Conservation (phyloP, 1,284 basidiomycete genomes). For the Salmacisia buchloeana region DNA sequence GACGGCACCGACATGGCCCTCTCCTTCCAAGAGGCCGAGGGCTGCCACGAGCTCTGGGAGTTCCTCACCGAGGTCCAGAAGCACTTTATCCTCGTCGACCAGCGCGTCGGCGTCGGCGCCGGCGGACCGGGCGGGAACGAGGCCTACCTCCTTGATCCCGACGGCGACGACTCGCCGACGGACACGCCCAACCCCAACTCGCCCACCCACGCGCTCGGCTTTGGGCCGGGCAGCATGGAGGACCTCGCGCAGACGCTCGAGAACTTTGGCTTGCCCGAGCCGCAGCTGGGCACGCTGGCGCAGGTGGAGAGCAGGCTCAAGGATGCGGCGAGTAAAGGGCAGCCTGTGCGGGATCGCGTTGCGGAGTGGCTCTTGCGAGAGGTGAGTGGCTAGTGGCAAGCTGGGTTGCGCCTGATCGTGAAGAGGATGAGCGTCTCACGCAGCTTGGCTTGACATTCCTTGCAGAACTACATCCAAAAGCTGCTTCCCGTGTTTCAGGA, state of each 20-base stretch:
- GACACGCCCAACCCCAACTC: constrained; percentile 5
- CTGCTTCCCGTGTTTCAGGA: constrained; percentile 75
- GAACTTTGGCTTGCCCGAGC: constrained; percentile 46
- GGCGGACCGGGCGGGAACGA: background rate
- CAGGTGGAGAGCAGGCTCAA: constrained; percentile 46
- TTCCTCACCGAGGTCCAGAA: constrained; percentile 93
- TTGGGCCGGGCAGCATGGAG: constrained; percentile 5
- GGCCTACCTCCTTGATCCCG: background rate
- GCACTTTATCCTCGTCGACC: constrained; percentile 56
- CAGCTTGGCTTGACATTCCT: background rate
- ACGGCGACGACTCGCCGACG: background rate
- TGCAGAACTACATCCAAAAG: constrained; percentile 79
- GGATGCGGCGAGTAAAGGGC: constrained; percentile 48
- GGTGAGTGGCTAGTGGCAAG: constrained; percentile 61
- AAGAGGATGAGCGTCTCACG: background rate
- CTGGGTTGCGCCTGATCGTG: constrained; percentile 17
- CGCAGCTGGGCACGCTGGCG: constrained; percentile 46
- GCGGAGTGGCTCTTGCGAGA: constrained; percentile 57
- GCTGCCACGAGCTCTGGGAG: constrained; percentile 93
- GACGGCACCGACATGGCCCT: constrained; percentile 90
- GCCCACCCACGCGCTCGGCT: background rate
- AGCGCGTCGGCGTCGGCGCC: no score
- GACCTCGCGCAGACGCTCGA: background rate
- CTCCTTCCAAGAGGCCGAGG: constrained; percentile 93
- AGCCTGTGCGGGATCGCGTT: constrained; percentile 66